A percentile compares a stretch with the other conserved stretches of the same genome.
phyloP scores from a whole-genome alignment of 164 flowering plant species.

The Cinnamomum micranthum region DNA sequence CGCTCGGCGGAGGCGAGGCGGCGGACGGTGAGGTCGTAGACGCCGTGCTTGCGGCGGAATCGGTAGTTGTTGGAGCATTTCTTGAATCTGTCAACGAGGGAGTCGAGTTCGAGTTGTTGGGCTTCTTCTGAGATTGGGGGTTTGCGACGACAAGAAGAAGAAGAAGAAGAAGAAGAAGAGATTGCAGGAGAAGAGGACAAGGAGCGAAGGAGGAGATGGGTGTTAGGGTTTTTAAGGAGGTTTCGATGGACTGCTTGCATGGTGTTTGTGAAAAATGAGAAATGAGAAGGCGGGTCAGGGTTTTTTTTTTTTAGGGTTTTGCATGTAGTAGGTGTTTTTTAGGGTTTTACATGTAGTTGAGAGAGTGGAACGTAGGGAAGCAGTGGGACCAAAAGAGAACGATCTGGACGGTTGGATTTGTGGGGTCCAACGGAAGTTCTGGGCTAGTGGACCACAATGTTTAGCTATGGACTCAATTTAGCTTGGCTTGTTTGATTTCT shows the following conservation, averaged over 20 bases:
- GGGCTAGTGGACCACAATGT: no score
- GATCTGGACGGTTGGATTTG: no score
- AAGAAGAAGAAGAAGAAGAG: not conserved
- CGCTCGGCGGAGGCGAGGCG: conserved; percentile 32
- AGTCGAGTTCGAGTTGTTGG: conserved; percentile 27
- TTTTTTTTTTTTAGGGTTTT: not conserved
- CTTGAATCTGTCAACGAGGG: conserved; percentile 45
- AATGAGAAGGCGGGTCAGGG: not conserved
- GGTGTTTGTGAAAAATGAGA: not conserved
- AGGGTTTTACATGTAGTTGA: not conserved
- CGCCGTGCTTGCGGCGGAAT: conserved; percentile 32
- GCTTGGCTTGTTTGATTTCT: no score
- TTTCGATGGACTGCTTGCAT: not conserved
- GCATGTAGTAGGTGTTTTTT: not conserved
- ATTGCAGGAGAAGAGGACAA: not conserved
- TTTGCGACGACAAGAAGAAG: conserved; percentile 3
- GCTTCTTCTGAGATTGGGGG: conserved; percentile 11
- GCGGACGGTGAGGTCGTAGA: conserved; percentile 26
- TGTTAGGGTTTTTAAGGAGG: not conserved
- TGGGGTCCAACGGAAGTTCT: no score
- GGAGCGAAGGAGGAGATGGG: not conserved
- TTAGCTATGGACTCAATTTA: no score
- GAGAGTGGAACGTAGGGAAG: no score
- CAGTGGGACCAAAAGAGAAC: no score
- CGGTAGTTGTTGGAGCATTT: conserved; percentile 20